Conservation (phyloP, 2,329 filamentous ascomycete genomes). For the Cercospora beticola region DNA sequence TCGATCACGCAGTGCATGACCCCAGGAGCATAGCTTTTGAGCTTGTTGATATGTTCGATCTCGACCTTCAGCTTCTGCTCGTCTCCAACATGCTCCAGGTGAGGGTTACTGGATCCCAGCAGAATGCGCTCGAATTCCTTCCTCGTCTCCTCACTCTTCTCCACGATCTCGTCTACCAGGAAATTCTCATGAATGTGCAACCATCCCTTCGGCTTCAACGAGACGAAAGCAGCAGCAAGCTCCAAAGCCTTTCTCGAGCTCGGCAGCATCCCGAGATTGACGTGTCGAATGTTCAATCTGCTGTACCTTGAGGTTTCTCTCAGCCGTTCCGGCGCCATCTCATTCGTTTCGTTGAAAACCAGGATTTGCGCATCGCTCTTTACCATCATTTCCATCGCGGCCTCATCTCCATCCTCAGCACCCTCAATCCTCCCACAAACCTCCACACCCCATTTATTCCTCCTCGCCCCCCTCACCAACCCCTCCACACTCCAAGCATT, state of each 20-base stretch:
- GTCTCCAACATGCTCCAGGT: background rate
- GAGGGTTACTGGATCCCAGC: constrained; percentile 13
- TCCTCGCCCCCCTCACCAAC: constrained; percentile 41
- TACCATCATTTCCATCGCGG: constrained; percentile 14
- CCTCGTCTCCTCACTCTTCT: constrained; percentile 45
- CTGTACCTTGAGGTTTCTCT: background rate
- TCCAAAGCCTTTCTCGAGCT: constrained; percentile 52
- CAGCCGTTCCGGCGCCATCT: constrained; percentile 36
- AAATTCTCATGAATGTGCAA: constrained; percentile 63
- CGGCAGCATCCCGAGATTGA: constrained; percentile 60
- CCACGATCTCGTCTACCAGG: constrained; percentile 46
- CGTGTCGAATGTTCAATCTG: constrained; percentile 51
- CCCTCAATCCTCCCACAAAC: background rate
- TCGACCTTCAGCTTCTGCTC: constrained; percentile 16
- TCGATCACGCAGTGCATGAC: constrained; percentile 64
- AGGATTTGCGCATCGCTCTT: constrained; percentile 32
- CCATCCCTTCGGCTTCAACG: constrained; percentile 53
- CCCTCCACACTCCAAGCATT: constrained; percentile 60
- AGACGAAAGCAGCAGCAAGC: constrained; percentile 51
- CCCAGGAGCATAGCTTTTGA: constrained; percentile 63
- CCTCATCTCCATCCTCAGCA: constrained; percentile 2
- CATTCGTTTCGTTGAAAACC: constrained; percentile 46
- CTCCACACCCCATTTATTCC: constrained; percentile 43
- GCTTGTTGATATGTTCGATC: constrained; percentile 49
- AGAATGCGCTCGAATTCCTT: constrained; percentile 31